Evolutionary conservation across 164 flowering plant species (phyloP).

Genomic region (Tetracentron sinense): DNA sequence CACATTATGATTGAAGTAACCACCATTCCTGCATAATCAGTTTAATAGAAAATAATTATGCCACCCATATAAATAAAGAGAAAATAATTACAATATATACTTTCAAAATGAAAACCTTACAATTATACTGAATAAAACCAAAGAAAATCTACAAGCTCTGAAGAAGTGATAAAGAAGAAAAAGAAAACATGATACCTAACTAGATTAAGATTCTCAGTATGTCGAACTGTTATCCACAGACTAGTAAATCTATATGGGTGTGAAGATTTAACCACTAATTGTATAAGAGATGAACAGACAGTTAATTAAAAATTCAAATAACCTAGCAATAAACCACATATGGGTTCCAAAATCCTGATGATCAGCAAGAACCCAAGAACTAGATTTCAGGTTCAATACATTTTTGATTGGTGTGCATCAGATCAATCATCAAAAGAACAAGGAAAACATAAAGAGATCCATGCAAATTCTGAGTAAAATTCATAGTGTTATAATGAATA

Average conservation of each 20-base stretch:
- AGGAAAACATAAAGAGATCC: neutral
- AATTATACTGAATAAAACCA: too few relatives aligned
- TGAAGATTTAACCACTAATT: too few relatives aligned
- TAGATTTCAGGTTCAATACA: conserved; percentile 7
- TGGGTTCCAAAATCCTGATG: neutral
- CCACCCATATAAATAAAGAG: too few relatives aligned
- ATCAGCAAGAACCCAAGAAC: conserved; percentile 5
- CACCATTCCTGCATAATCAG: conserved; percentile 18
- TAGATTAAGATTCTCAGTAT: too few relatives aligned
- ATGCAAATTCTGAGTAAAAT: conserved; percentile 10
- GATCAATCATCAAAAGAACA: neutral
- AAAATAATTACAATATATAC: too few relatives aligned
- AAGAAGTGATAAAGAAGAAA: too few relatives aligned
- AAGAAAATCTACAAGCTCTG: too few relatives aligned
- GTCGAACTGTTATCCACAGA: too few relatives aligned
- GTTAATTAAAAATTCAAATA: too few relatives aligned
- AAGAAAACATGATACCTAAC: too few relatives aligned
- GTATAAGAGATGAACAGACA: too few relatives aligned
- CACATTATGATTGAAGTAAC: conserved; percentile 14
- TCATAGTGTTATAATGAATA: neutral
- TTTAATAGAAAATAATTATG: neutral
- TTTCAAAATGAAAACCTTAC: too few relatives aligned
- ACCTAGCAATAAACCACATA: neutral
- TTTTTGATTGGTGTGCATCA: neutral
- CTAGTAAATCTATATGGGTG: neutral